Conservation (phyloP, 768 basidiomycete genomes). For the Leccinum boreale region DNA sequence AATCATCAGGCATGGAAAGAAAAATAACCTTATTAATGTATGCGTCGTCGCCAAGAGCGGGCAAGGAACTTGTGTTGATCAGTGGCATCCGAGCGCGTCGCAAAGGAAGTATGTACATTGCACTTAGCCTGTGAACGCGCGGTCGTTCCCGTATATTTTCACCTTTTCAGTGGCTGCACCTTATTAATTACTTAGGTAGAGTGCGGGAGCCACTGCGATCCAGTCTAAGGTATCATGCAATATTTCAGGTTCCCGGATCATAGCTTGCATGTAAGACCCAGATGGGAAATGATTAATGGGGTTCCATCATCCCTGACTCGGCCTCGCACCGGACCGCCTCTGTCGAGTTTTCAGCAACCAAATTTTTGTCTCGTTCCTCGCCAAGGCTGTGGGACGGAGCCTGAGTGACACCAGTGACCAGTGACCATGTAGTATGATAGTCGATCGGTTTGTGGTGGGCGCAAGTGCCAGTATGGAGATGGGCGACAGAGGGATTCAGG, state of each 20-base stretch:
- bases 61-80: background rate
- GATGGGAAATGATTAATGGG: background rate
- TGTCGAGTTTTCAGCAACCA: background rate
- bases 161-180: background rate
- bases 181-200: background rate
- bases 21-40: background rate
- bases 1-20: background rate
- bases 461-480: background rate
- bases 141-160: background rate
- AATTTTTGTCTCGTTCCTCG: background rate
- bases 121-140: background rate
- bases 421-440: background rate
- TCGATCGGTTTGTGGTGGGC: background rate
- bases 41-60: conserved; percentile 3
- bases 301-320: background rate
- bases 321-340: background rate
- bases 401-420: background rate
- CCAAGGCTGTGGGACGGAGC: background rate
- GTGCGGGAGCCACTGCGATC: background rate
- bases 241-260: background rate
- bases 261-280: background rate
- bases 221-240: background rate
- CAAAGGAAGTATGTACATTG: background rate
- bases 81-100: conserved; percentile 6
- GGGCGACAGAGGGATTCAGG: background rate